These are phyloP conservation scores for Bruguiera sexangula DNA, from an alignment of 345 rosid species.

Conservation along the genomic window DNA sequence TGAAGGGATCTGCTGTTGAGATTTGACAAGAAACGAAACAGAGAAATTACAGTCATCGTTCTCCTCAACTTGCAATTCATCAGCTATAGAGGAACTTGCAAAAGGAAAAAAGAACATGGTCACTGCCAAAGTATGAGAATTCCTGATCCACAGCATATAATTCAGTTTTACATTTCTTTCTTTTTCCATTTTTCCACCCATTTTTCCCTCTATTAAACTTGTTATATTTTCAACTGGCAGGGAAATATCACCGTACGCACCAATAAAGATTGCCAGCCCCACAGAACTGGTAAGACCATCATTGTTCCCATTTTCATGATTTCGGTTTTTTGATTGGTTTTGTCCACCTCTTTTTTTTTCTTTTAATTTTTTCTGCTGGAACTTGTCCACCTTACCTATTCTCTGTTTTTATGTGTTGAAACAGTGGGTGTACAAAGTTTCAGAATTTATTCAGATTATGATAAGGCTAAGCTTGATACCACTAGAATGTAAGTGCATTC, in stretches of 20 bases:
- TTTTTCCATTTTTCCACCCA: background rate
- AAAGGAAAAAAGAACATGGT: too few species aligned
- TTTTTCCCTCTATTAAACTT: background rate
- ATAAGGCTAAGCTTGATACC: slow-evolving; percentile 32
- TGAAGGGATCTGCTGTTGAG: too few species aligned
- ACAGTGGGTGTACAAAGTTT: slow-evolving; percentile 39
- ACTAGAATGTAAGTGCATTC: slow-evolving; percentile 41
- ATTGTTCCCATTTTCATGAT: background rate
- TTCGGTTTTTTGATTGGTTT: background rate
- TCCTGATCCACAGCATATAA: too few species aligned
- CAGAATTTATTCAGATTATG: slow-evolving; percentile 45
- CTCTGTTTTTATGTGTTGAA: background rate
- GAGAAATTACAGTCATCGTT: too few species aligned
- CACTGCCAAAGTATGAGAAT: too few species aligned
- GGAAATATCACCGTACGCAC: slow-evolving; percentile 3
- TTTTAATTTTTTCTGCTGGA: background rate
- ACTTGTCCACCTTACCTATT: background rate
- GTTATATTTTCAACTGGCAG: slow-evolving; percentile 15
- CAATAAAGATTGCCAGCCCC: slow-evolving; percentile 14
- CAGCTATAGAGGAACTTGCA: too few species aligned
- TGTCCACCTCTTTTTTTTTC: background rate
- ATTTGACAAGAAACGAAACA: too few species aligned
- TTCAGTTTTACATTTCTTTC: background rate
- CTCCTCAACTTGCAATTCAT: too few species aligned
- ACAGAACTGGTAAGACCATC: slow-evolving; percentile 13